Evolutionary conservation across 371 early-diverging fungal genomes (phyloP).

Genomic region (Zopfochytrium polystomum): DNA sequence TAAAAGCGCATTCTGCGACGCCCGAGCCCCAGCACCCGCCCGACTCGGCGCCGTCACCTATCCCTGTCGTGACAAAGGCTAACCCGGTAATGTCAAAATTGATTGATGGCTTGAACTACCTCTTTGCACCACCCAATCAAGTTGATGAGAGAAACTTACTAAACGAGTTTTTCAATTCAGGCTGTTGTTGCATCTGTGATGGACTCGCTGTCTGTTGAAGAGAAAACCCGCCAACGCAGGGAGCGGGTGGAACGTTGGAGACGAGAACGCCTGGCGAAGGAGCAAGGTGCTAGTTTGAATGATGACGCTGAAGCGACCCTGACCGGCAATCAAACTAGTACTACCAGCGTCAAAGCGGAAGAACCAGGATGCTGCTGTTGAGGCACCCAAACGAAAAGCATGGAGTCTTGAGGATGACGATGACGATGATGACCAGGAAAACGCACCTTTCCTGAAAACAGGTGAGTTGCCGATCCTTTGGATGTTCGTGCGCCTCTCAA

Average conservation of each 20-base stretch:
- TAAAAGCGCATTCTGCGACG: too few species aligned
- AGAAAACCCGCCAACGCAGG: slow-evolving; percentile 62
- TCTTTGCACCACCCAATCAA: neutral
- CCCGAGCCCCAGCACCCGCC: neutral
- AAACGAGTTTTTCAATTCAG: neutral
- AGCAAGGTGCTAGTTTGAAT: slow-evolving; percentile 49
- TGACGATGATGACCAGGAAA: slow-evolving; percentile 41
- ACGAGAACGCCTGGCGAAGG: slow-evolving; percentile 53
- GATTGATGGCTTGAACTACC: too few species aligned
- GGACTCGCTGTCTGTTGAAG: slow-evolving; percentile 45
- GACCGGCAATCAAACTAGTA: too few species aligned
- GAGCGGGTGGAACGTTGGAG: slow-evolving; percentile 74
- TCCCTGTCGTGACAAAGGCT: too few species aligned
- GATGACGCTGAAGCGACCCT: slow-evolving; percentile 31
- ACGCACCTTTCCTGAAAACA: neutral
- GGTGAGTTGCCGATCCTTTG: neutral
- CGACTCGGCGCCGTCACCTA: neutral
- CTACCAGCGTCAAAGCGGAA: too few species aligned
- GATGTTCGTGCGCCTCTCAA: neutral
- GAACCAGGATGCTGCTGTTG: too few species aligned
- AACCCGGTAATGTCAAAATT: too few species aligned
- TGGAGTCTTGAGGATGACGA: slow-evolving; percentile 43
- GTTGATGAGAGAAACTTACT: neutral
- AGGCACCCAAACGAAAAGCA: slow-evolving; percentile 39
- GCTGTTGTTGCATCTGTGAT: slow-evolving; percentile 14